Evolutionary conservation across 306 rosid species (phyloP), one percentile per base, ranked within the genome.

Genomic region (Ochetophila trinervis): DNA sequence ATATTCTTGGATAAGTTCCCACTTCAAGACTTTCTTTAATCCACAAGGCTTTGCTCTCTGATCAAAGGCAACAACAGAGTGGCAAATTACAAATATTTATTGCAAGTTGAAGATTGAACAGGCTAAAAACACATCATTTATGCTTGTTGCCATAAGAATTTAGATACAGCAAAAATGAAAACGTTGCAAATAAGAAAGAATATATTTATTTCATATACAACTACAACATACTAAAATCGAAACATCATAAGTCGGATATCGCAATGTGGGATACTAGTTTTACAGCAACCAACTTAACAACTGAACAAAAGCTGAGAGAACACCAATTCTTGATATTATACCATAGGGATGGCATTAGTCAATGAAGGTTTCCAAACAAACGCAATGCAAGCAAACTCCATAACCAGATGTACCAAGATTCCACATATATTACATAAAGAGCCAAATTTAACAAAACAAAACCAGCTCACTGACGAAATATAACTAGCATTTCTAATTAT

Each of bases 71-170:
- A 22, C 57, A 20, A 9, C 6, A 54, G 14, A 23, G 23, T 54
- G 36, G 59, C 1, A 54, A 24, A 54, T 23, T 7, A 17, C 22
- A 3, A 32, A 54, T 22, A 22, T 50, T 27, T 20, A 5, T 2
- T 1, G 34, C 6, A 4, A 5, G 13, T 56, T 56, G 36, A 60
- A 27, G 57, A 63, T 18, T 2, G 24, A 40, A 21, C 4, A 30
- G 12, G 12, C 49, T 21, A 76, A 64, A 21, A 56, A 24, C 13
- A 71, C 12, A 21, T 27, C 47, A 49, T 34, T 6, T 61, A 37
- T 17, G 19, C 40, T 2, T 27, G 57, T 27, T 36, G 65, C 32
- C 18, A 4, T 15, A 24, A n/a, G 58, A 15, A 68, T 56, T 19
- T 36, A 8, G 6, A 24, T 19, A 60, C 1, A 19, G 12, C 37